Evolutionary conservation across 768 basidiomycete genomes (phyloP).

Genomic region (Obba rivulosa): DNA sequence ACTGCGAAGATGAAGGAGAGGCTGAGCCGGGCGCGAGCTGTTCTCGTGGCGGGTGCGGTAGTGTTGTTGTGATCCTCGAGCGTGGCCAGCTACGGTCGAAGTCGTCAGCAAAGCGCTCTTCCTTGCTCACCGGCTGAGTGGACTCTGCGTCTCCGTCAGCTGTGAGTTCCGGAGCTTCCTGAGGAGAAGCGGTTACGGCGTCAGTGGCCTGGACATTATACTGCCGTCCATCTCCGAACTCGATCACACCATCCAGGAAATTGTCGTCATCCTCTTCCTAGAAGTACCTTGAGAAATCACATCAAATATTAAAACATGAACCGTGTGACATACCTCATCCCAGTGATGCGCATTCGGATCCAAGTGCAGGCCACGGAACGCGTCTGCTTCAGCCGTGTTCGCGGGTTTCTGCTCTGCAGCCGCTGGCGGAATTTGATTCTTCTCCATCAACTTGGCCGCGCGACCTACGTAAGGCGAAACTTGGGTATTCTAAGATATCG

Average conservation of each 20-base stretch:
- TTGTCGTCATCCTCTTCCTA: constrained; percentile 90
- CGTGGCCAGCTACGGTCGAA: constrained; percentile 97
- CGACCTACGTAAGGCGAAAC: constrained; percentile 9
- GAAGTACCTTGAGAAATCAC: neutral
- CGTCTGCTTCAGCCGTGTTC: constrained; percentile 79
- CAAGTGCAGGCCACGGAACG: constrained; percentile 90
- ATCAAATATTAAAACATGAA: constrained; percentile 1
- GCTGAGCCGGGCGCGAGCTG: constrained; percentile 27
- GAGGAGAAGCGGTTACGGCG: constrained; percentile 24
- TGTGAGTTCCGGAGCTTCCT: constrained; percentile 2
- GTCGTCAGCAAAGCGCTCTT: constrained; percentile 88
- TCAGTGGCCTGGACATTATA: constrained; percentile 70
- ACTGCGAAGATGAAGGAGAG: constrained; percentile 31
- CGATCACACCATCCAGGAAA: constrained; percentile 83
- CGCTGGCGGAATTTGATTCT: constrained; percentile 46
- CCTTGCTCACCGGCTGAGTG: constrained; percentile 64
- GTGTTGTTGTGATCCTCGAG: constrained; percentile 45
- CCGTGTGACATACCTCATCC: constrained; percentile 75
- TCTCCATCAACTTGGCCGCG: constrained; percentile 15
- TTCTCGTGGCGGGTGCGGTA: constrained; percentile 34
- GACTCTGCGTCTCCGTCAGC: neutral
- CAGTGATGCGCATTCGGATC: constrained; percentile 95
- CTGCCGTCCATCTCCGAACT: constrained; percentile 92
- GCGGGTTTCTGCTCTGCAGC: constrained; percentile 55
- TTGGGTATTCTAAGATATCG: neutral